These are phyloP conservation scores for Suhomyces kilbournensis DNA, from an alignment of 805 yeast genomes.

Conservation along the genomic window DNA sequence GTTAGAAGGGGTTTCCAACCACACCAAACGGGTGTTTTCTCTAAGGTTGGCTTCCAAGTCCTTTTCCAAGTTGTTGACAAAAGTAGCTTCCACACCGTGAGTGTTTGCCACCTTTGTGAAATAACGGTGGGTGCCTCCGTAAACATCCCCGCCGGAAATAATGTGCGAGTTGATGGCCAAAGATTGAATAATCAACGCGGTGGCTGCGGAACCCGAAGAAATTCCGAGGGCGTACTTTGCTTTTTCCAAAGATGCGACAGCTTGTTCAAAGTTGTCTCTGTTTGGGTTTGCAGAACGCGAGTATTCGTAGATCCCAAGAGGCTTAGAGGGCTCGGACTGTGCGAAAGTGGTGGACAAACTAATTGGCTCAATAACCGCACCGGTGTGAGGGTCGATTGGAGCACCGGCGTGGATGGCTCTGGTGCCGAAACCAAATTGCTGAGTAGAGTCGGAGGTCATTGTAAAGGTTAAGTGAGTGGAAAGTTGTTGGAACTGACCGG, in stretches of 20 bases:
- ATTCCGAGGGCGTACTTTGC: constrained; percentile 76
- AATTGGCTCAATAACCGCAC: constrained; percentile 84
- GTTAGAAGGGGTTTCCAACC: constrained; percentile 89
- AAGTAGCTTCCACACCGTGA: constrained; percentile 69
- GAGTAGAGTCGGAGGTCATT: constrained; percentile 36
- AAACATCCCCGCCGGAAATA: constrained; percentile 78
- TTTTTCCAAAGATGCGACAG: constrained; percentile 74
- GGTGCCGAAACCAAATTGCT: constrained; percentile 62
- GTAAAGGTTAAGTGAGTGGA: not conserved
- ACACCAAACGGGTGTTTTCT: constrained; percentile 68
- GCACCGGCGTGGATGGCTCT: constrained; percentile 84
- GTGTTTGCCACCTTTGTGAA: constrained; percentile 81
- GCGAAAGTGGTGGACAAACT: constrained; percentile 84
- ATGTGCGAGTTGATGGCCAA: constrained; percentile 72
- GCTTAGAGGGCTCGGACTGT: constrained; percentile 72
- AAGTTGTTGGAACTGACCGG: constrained; percentile 8
- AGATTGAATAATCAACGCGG: constrained; percentile 73
- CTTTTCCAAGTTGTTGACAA: constrained; percentile 59
- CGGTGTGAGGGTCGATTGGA: constrained; percentile 65
- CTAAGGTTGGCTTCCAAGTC: constrained; percentile 58
- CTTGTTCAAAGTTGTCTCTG: constrained; percentile 76
- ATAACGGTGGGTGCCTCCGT: constrained; percentile 90
- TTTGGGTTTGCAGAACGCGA: constrained; percentile 85
- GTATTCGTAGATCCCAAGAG: constrained; percentile 77
- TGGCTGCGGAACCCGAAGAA: constrained; percentile 83